phyloP scores from a whole-genome alignment of 2,329 filamentous ascomycete genomes.

The Trichoderma simmonsii region DNA sequence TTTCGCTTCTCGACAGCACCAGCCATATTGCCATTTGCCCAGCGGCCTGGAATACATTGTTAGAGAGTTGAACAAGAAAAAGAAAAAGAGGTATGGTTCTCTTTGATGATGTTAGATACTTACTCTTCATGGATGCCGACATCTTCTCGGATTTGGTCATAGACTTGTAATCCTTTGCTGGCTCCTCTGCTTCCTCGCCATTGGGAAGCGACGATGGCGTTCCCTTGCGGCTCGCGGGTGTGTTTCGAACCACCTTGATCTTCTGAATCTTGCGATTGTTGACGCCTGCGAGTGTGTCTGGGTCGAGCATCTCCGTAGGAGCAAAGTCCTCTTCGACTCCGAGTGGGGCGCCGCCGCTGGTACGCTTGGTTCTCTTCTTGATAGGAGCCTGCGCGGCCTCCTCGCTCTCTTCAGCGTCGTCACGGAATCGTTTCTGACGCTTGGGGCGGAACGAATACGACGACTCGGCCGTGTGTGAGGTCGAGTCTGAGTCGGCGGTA shows the following conservation, averaged over 20 bases:
- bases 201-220: conserved; percentile 26
- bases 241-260: conserved; percentile 38
- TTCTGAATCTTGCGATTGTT: conserved; percentile 35
- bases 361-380: conserved; percentile 38
- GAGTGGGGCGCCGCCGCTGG: conserved; percentile 18
- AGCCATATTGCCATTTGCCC: conserved; percentile 59
- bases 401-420: conserved; percentile 45
- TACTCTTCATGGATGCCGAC: conserved; percentile 64
- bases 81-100: neutral
- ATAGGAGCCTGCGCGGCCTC: conserved; percentile 35
- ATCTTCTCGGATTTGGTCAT: conserved; percentile 67
- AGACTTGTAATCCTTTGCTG: conserved; percentile 53
- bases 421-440: conserved; percentile 52
- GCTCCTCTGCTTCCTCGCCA: conserved; percentile 38
- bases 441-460: conserved; percentile 54
- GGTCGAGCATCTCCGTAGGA: conserved; percentile 20
- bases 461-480: conserved; percentile 47
- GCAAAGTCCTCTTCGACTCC: conserved; percentile 12
- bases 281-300: conserved; percentile 22
- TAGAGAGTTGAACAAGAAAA: conserved; percentile 23
- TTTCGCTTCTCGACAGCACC: conserved; percentile 59
- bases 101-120: conserved; percentile 25
- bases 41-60: conserved; percentile 44
- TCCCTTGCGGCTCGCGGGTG: conserved; percentile 29
- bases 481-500: conserved; percentile 52